Evolutionary conservation across 1,139 yeast species (phyloP).

Genomic region (Wickerhamomyces sp.): DNA sequence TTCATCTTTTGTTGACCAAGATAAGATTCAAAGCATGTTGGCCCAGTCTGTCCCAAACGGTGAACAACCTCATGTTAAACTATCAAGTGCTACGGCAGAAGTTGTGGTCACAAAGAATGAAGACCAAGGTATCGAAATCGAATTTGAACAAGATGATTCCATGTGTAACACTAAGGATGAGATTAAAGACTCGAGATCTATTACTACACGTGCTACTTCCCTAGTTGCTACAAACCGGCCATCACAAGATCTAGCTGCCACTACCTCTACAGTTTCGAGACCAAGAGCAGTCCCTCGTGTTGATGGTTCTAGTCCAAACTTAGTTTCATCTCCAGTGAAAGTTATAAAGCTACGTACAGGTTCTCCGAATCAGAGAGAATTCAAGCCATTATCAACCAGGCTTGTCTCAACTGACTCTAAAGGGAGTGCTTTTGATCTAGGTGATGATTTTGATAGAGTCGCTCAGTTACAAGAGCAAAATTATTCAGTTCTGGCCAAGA

Average conservation of each 20-base stretch:
- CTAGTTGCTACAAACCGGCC: neutral
- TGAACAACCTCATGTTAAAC: conserved; percentile 13
- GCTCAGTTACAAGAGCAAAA: conserved; percentile 29
- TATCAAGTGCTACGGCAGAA: conserved; percentile 13
- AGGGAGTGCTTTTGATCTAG: conserved; percentile 33
- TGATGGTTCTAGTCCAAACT: no score
- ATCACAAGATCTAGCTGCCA: no score
- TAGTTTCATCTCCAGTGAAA: conserved; percentile 10
- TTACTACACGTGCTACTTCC: neutral
- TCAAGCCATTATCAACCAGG: conserved; percentile 37
- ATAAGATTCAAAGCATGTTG: conserved; percentile 14
- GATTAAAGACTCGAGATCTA: neutral
- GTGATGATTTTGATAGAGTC: conserved; percentile 33
- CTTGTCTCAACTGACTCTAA: conserved; percentile 34
- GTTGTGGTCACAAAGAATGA: conserved; percentile 16
- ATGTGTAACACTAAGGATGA: conserved; percentile 1
- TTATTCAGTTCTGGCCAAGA: conserved; percentile 29
- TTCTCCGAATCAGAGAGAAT: conserved; percentile 30
- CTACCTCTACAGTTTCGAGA: no score
- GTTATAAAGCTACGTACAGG: conserved; percentile 16
- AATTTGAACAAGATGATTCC: conserved; percentile 17
- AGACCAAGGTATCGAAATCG: conserved; percentile 19
- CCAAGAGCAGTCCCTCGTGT: no score
- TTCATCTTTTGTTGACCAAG: conserved; percentile 13
- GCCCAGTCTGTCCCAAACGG: conserved; percentile 6